Evolutionary conservation across 805 yeast species (phyloP), one percentile per base, ranked within the genome.

Genomic region (Jamesozyma lodderae): DNA sequence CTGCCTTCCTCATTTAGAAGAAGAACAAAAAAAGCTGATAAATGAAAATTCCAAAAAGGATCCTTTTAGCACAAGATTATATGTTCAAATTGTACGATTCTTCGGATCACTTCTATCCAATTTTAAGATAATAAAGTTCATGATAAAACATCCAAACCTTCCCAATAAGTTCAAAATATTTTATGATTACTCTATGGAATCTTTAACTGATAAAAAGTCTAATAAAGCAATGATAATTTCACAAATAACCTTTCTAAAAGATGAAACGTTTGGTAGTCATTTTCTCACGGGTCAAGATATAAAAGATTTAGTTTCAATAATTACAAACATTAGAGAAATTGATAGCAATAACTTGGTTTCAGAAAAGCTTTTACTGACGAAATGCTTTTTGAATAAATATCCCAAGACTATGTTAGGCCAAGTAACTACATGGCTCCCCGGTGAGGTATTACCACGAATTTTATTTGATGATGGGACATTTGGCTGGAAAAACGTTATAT

Each of bases 51-150:
- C 35, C 1, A 51, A 40, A 15, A 53, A 51, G 25, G 50, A 58
- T 38, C 62, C 63, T 7, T 58, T 58, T 33, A 41, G 31, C 3
- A 42, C 55, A 10, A 49, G 63, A 37, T 39, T 50, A 6, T 58
- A 55, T 36, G 50, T 57, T 16, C 63, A 58, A 40, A 56, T 58
- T 21, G 47, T 57, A 3, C 41, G 59, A 31, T 48, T 57, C 27
- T 44, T 56, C 22, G 43, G 46, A 6, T 35, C 38, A 6, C 27
- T 58, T 7, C 42, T 55, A 7, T 52, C 59, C 0, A 55, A 52
- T 34, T 48, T 48, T 30, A 55, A 42, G 27, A 36, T 57, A 18
- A 38, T 53, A 3, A 41, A 41, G 24, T 40, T 44, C 33, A 19
- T 53, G 7, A 41, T 41, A 14, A 41, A 35, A 21, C 39, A 43